These are phyloP conservation scores for Aristolochia contorta DNA, from an alignment of 164 flowering plant species.

Conservation along the genomic window DNA sequence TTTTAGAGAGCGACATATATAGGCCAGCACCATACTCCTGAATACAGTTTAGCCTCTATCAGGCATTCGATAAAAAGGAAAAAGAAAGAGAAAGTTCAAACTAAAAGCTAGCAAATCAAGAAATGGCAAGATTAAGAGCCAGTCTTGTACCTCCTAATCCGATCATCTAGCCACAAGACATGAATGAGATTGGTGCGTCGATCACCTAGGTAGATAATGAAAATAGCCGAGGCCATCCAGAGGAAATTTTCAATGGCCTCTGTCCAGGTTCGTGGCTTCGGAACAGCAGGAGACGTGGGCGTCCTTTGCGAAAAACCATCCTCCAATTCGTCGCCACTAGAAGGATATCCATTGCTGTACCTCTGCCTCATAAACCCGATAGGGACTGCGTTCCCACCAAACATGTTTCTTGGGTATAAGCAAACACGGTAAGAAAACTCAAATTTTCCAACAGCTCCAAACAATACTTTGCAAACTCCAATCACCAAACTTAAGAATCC, in stretches of 20 bases:
- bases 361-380: slow-evolving; percentile 60
- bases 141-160: slow-evolving; percentile 59
- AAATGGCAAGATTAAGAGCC: background rate
- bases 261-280: slow-evolving; percentile 43
- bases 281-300: slow-evolving; percentile 10
- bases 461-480: slow-evolving; percentile 2
- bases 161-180: slow-evolving; percentile 54
- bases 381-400: slow-evolving; percentile 58
- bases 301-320: slow-evolving; percentile 1
- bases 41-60: no score
- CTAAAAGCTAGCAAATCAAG: background rate
- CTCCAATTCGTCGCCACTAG: slow-evolving; percentile 11
- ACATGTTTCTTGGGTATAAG: slow-evolving; percentile 33
- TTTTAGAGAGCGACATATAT: no score
- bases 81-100: no score
- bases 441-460: slow-evolving; percentile 1
- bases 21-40: no score
- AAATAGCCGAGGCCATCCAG: slow-evolving; percentile 76
- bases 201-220: slow-evolving; percentile 75
- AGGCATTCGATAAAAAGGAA: no score
- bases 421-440: background rate
- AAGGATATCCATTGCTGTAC: slow-evolving; percentile 53
- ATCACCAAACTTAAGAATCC: no score
- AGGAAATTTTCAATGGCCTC: slow-evolving; percentile 65
- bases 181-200: slow-evolving; percentile 53